Evolutionary conservation across 805 yeast species (phyloP).

Genomic region (Candida oleophila): DNA sequence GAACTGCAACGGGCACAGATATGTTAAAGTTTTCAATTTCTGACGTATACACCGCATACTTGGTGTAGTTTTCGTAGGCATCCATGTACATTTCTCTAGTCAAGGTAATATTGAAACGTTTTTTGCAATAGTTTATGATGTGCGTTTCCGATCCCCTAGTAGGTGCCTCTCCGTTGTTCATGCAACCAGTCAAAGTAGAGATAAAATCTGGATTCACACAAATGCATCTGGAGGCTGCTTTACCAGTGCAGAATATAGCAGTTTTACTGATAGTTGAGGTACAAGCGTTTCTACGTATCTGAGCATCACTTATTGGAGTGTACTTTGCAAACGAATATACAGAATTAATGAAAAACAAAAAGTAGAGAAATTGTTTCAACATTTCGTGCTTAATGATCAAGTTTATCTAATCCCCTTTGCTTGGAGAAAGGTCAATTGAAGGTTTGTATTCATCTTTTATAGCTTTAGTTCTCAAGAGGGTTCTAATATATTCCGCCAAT

Average conservation of each 20-base stretch:
- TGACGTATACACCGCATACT: conserved; percentile 9
- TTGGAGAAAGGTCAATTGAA: too few relatives aligned
- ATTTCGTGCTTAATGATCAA: too few relatives aligned
- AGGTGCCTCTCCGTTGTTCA: conserved; percentile 4
- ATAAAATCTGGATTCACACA: conserved; percentile 25
- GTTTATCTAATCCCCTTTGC: too few relatives aligned
- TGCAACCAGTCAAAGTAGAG: conserved; percentile 33
- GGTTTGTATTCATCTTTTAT: too few relatives aligned
- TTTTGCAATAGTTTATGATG: neutral
- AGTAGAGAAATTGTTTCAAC: too few relatives aligned
- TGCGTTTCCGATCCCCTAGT: neutral
- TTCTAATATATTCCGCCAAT: too few relatives aligned
- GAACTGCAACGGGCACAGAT: conserved; percentile 11
- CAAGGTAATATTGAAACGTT: conserved; percentile 15
- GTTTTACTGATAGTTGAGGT: too few relatives aligned
- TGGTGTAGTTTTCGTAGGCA: conserved; percentile 14
- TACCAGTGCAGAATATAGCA: conserved; percentile 9
- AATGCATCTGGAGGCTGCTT: conserved; percentile 15
- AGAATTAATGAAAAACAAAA: too few relatives aligned
- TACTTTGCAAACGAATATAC: too few relatives aligned
- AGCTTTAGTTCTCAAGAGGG: too few relatives aligned
- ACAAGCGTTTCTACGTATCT: too few relatives aligned
- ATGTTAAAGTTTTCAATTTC: conserved; percentile 23
- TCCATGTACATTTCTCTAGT: conserved; percentile 15
- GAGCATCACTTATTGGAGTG: too few relatives aligned